Conservation (phyloP, 2,329 filamentous ascomycete species). For the Arthrobotrys conoides region DNA sequence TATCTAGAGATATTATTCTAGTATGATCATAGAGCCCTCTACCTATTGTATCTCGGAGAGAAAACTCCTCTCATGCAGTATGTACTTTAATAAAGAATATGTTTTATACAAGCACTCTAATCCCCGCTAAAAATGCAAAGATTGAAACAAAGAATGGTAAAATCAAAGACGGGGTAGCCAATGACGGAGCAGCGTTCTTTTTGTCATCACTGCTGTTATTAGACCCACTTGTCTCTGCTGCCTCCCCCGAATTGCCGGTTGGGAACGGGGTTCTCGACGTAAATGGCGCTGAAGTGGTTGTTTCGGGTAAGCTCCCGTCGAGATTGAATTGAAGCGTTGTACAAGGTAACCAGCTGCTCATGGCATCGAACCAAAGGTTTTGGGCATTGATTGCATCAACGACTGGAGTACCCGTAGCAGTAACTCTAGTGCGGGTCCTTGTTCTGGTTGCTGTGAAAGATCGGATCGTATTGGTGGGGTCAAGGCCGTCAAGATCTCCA, state of each 20-base stretch:
- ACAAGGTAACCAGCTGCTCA: slow-evolving; percentile 58
- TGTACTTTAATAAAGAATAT: background rate
- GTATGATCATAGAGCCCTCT: background rate
- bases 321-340: slow-evolving; percentile 35
- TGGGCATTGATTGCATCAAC: slow-evolving; percentile 48
- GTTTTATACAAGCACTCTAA: slow-evolving; percentile 27
- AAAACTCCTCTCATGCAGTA: slow-evolving; percentile 7
- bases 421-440: slow-evolving; percentile 5
- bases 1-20: background rate
- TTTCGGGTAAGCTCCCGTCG: background rate
- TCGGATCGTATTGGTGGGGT: slow-evolving; percentile 39
- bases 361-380: slow-evolving; percentile 48
- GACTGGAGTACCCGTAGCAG: slow-evolving; percentile 36
- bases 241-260: slow-evolving; percentile 11
- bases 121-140: slow-evolving; percentile 40
- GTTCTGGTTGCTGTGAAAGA: slow-evolving; percentile 23
- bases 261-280: slow-evolving; percentile 34
- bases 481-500: slow-evolving; percentile 16
- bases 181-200: slow-evolving; percentile 27
- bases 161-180: slow-evolving; percentile 24
- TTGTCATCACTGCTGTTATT: background rate
- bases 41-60: background rate
- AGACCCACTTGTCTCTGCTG: background rate
- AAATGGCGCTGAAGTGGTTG: slow-evolving; percentile 31
- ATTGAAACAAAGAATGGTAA: slow-evolving; percentile 42